Evolutionary conservation across 2,329 filamentous ascomycete species (phyloP), one percentile per base, ranked within the genome.

Genomic region (Triangularia verruculosa): DNA sequence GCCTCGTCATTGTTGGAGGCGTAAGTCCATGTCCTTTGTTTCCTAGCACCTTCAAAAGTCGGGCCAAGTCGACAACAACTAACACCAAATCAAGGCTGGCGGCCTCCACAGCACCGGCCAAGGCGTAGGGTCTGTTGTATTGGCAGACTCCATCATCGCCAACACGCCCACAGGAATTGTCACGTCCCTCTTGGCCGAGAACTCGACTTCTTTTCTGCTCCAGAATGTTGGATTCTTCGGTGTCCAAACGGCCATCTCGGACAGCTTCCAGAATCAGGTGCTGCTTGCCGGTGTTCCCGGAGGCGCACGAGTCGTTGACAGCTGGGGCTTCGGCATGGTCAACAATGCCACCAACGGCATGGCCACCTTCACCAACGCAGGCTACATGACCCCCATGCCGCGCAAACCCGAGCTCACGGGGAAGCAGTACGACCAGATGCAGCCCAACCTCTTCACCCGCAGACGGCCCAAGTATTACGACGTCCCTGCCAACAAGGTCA

Each of bases 91-190:
- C n/a, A n/a, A n/a, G n/a, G n/a, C n/a, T n/a, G n/a, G n/a, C n/a
- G n/a, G n/a, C n/a, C n/a, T n/a, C n/a, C n/a, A n/a, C n/a, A n/a
- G n/a, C 34, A 39, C 34, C 71, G 25, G 27, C 8, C 64, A 65
- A 13, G 83, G 82, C 17, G 87, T 90, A 34, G 90, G 90, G 55
- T 92, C 89, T 0, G 80, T 92, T 22, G 79, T 90, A 59, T 73
- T 93, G 52, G 79, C 90, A 58, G 90, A 93, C 77, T 90, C 86
- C 76, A 83, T 80, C 59, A 82, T 92, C 68, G 81, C 76, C 64
- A 83, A 86, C 74, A 89, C 86, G 2, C 79, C 80, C 0, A 81
- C 86, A 22, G 89, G 86, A 68, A 81, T 93, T 70, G 82, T 85
- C 64, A 89, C 87, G 13, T 6, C 15, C 34, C 13, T 22, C 3